Base-by-base conservation (phyloP, 306 rosid genomes). In the Cicer judaicum region DNA sequence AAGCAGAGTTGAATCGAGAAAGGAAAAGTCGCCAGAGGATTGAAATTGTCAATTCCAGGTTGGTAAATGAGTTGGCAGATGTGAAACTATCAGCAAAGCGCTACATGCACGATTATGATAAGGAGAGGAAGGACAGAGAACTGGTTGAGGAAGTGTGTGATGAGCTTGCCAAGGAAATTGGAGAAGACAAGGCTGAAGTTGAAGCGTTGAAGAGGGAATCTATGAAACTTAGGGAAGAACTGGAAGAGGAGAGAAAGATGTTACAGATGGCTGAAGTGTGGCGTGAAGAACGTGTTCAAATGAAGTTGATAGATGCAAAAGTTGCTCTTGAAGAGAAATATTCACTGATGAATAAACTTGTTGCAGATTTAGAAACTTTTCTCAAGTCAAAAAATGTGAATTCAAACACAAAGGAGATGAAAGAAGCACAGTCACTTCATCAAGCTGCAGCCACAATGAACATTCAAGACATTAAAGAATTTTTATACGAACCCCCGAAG, bases 271-370 rank as follows among this genome's bases (percentile, higher is more conserved):
- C 94, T 52, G 98, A 93, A 86, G 97, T 93, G 76, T 93, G 98
- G 98, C 98, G 98, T 7, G 98, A 93, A 85, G 97, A 93, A 83
- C 97, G 98, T 52, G 98, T 93, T 72, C 97, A 93, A 73, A 93
- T 91, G 98, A 93, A 93, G 84, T 84, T 93, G 76, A 84, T 91
- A 61, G 98, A 93, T 85, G 98, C 97, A 12, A 93, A 91, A 84
- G 90, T 93, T 81, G 92, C 96, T n/a, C 90, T 93, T 76, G 97
- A 93, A 78, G 89, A 89, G 70, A 93, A 88, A 79, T 90, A 89
- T 66, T 88, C 97, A 43, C 89, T 83, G 75, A 93, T 93, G 97
- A 91, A 87, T 84, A 89, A 81, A 81, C 97, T 93, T 72, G 96
- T 88, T n/a, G 83, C 85, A 36, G 91, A 88, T 77, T 84, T 91